Base-by-base conservation (phyloP, 163 green algal species). In the Chloroidium sp. region DNA sequence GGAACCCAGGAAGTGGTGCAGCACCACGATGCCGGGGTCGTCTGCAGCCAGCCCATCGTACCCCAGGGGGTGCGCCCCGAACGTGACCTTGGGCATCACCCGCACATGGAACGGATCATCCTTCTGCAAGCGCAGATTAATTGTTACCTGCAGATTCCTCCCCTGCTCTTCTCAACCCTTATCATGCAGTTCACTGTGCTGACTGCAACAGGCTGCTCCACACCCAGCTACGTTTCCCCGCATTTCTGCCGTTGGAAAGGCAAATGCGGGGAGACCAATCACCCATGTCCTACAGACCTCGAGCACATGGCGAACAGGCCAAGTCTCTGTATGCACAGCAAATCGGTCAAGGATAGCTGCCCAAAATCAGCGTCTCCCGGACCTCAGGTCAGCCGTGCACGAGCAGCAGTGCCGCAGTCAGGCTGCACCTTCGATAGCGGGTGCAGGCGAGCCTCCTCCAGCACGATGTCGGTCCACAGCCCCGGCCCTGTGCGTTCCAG, bases 401-500 rank as follows among this genome's bases (percentile, higher is more conserved):
- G 36, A 36, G 36, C 36, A 36, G 36, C 36, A 36, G 36, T 36
- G 36, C 36, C 36, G 64, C 6, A 6, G 64, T 72, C 6, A 72
- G 6, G 64, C 64, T 10, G 4, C 76, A 89, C 89, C 87, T 87
- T 85, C 0, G 86, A 84, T 2, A 86, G 84, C 62, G 89, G 85
- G 77, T 93, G 82, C 57, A 79, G 61, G 4, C 81, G 69, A 0
- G 90, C 92, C 76, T 93, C 84, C 74, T 84, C 79, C 76, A 98
- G 83, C 69, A 98, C 85, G 14, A 87, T 82, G 83, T 97, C 93
- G 0, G 94, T 97, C 80, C 89, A 97, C 61, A 93, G 79, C 1
- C 92, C 94, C 1, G 92, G 91, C 1, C 94, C 94, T 0, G 92
- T 97, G 10, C 89, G 87, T 85, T 97, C 93, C 69, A 95, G 82